Evolutionary conservation across 2,329 filamentous ascomycete genomes (phyloP), one percentile per base, ranked within the genome.

Genomic region (Monosporascus cannonballus): DNA sequence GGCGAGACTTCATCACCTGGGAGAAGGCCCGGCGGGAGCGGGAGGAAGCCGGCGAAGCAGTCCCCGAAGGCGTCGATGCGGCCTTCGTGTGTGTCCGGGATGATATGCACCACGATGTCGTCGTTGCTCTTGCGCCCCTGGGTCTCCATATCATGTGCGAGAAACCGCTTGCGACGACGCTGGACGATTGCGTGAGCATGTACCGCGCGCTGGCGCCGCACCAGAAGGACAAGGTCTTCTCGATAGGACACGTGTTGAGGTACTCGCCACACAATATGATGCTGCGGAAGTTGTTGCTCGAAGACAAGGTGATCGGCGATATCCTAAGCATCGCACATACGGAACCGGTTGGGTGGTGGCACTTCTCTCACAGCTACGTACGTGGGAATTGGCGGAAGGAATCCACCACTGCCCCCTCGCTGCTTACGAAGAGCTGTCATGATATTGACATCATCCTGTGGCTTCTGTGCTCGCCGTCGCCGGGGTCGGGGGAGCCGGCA

Each of bases 281-380:
- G 52, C 77, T 99, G 27, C 84, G 91, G 48, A 85, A 87, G 65
- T 73, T 97, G 17, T 76, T 97, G 5, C 78, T 91, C 1, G 79
- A 87, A 58, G 83, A 95, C 50, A 78, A 79, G 14, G 81, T 85
- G 14, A 86, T 99, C 64, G 94, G 94, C 6, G 88, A 96, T 51
- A 76, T 96, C 30, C 75, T 95, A 50, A 93, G 88, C 39, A 78
- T 96, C 39, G 89, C 95, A 57, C 94, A 97, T 70, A 94, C 90
- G 0, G 94, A 97, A 69, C 94, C 94, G 0, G 86, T 99, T 0
- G 94, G 94, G 1, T 96, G 88, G 85, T 97, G 91, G 90, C 94
- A 97, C 68, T 97, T 95, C 67, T 79, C 87, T 0, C 92, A 96
- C 68, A 90, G 86, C 42, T 96, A 93, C 62, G 93, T 97, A 37